phyloP scores from a whole-genome alignment of 73 alveolate species.

The Stentor roeselii region DNA sequence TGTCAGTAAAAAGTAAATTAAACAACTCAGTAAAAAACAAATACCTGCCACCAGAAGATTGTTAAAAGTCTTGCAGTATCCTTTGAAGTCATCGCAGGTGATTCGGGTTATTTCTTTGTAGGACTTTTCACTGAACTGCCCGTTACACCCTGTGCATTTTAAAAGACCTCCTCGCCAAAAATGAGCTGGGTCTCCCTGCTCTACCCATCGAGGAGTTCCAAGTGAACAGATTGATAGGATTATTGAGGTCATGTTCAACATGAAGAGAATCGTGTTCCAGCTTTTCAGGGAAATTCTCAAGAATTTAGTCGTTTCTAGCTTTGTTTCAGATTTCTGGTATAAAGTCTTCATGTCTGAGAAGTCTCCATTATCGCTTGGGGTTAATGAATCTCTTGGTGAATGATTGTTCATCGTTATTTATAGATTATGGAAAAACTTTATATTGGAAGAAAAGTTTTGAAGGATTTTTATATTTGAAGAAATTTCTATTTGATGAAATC shows the following conservation, averaged over 20 bases:
- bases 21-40: background rate
- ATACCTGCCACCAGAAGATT: background rate
- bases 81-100: background rate
- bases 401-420: too few relatives aligned
- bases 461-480: too few relatives aligned
- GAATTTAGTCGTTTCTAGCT: background rate
- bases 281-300: background rate
- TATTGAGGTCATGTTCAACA: background rate
- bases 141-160: slow-evolving; percentile 7
- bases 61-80: background rate
- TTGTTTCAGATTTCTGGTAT: background rate
- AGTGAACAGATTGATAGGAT: background rate
- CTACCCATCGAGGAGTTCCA: slow-evolving; percentile 24
- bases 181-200: background rate
- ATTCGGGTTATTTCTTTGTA: background rate
- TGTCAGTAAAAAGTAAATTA: background rate
- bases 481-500: too few relatives aligned
- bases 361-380: too few relatives aligned
- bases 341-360: too few relatives aligned
- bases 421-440: too few relatives aligned
- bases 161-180: slow-evolving; percentile 8
- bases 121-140: background rate
- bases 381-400: too few relatives aligned
- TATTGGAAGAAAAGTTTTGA: too few relatives aligned
- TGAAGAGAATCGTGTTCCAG: background rate